phyloP scores from a whole-genome alignment of 208 protist genomes.

The Acanthamoeba lenticulata region DNA sequence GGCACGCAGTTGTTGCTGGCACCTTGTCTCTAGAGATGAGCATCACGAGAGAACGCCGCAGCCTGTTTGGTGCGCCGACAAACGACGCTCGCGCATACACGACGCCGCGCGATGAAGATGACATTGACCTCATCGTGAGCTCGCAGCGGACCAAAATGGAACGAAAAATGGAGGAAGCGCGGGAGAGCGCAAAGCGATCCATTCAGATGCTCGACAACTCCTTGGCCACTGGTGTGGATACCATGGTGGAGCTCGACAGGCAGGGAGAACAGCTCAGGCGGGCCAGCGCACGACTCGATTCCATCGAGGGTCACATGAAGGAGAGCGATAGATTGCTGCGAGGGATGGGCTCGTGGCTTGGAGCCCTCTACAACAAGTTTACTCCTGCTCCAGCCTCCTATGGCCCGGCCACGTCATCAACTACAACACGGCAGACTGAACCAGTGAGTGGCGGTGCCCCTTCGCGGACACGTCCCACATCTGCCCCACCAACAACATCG shows the following conservation, averaged over 20 bases:
- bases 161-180: slow-evolving; percentile 6
- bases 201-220: background rate
- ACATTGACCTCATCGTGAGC: background rate
- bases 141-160: background rate
- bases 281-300: background rate
- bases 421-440: background rate
- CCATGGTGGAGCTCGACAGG: slow-evolving; percentile 3
- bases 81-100: background rate
- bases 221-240: background rate
- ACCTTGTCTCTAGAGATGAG: no score
- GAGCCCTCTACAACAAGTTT: slow-evolving; percentile 25
- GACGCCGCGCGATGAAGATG: background rate
- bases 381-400: background rate
- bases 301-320: background rate
- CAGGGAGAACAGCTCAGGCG: slow-evolving; percentile 24
- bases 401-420: background rate
- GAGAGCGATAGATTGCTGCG: background rate
- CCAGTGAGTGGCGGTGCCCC: background rate
- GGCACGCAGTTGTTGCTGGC: no score
- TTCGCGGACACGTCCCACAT: background rate
- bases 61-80: background rate
- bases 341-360: slow-evolving; percentile 27
- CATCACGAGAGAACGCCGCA: background rate
- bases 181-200: background rate
- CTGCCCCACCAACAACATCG: background rate